Conservation (phyloP, 2,329 filamentous ascomycete genomes). For the Trichoderma lentiforme region DNA sequence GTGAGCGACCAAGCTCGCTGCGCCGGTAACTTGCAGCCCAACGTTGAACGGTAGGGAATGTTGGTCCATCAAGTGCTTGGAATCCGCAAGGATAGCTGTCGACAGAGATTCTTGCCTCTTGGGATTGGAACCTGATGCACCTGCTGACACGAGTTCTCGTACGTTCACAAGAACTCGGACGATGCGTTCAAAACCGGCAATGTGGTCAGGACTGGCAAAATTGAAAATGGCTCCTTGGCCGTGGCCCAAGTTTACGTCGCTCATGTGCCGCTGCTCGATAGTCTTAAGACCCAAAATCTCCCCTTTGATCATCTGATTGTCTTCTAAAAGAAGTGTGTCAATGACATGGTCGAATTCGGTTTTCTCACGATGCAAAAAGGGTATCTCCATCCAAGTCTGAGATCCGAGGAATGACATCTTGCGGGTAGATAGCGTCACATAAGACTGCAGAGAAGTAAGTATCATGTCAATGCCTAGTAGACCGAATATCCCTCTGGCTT, state of each 20-base stretch:
- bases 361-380: constrained; percentile 2
- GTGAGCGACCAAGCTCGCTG: neutral
- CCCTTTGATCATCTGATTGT: neutral
- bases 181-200: neutral
- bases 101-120: neutral
- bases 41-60: neutral
- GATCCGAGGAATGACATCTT: neutral
- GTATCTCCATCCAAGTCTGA: neutral
- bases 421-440: neutral
- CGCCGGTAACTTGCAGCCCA: neutral
- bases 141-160: neutral
- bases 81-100: neutral
- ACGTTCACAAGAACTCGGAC: neutral
- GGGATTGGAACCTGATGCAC: neutral
- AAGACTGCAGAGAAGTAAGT: neutral
- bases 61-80: neutral
- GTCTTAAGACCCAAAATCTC: neutral
- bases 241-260: neutral
- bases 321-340: neutral
- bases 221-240: no score
- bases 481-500: no score
- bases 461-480: no score
- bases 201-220: neutral
- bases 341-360: constrained; percentile 15
- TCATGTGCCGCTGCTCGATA: neutral